A percentile compares a stretch with the other conserved stretches of the same genome.
Evolutionary conservation across 176 grass and related monocot species (phyloP).

Genomic region (Aechmea fasciata): DNA sequence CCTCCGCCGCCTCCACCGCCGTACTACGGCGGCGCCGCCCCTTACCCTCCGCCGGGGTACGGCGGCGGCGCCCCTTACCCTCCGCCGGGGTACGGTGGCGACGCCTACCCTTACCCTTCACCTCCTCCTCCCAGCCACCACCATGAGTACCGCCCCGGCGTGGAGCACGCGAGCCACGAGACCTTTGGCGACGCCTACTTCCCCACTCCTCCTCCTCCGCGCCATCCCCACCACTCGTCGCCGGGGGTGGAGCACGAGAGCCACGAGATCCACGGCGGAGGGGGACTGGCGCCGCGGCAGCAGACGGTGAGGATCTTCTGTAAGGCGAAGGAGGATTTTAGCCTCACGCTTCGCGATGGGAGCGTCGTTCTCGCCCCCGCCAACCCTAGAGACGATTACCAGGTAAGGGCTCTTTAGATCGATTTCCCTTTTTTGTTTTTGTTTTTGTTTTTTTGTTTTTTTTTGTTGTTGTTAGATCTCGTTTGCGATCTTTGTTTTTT

Average conservation of each 20-base stretch:
- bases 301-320: conserved; percentile 24
- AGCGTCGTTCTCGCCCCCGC: conserved; percentile 9
- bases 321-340: conserved; percentile 15
- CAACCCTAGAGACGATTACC: conserved; percentile 17
- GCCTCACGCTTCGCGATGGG: conserved; percentile 5
- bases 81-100: too few species aligned
- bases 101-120: too few species aligned
- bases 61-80: too few species aligned
- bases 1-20: too few species aligned
- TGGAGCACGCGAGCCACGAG: too few species aligned
- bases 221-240: background rate
- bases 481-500: too few species aligned
- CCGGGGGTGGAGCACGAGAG: background rate
- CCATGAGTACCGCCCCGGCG: too few species aligned
- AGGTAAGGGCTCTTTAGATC: background rate
- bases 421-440: background rate
- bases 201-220: too few species aligned
- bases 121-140: too few species aligned
- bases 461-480: background rate
- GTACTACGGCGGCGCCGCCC: too few species aligned
- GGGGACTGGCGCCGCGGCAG: conserved; percentile 15
- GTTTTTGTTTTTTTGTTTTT: background rate
- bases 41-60: too few species aligned
- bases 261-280: conserved; percentile 13
- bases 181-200: too few species aligned